These are phyloP conservation scores for Chrysanthemum seticuspe DNA, from an alignment of 129 eudicot genomes.

Conservation along the genomic window DNA sequence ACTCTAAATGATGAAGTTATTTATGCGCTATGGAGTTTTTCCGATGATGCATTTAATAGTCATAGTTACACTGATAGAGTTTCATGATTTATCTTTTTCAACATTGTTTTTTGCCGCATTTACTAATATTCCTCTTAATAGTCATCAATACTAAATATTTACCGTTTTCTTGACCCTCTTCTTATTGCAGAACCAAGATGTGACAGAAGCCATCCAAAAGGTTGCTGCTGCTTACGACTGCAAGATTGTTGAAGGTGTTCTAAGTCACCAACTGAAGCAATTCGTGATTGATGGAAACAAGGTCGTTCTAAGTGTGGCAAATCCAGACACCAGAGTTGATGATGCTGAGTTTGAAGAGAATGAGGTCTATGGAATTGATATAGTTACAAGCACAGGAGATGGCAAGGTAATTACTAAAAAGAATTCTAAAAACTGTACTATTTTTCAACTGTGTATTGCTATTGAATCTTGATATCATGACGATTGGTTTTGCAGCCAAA, in stretches of 20 bases:
- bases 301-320: constrained; percentile 66
- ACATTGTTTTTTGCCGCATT: not conserved
- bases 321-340: constrained; percentile 82
- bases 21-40: constrained; percentile 22
- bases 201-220: constrained; percentile 81
- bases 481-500: constrained; percentile 58
- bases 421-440: not conserved
- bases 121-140: not conserved
- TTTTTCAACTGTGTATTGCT: not conserved
- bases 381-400: constrained; percentile 82
- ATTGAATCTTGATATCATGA: not conserved
- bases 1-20: constrained; percentile 18
- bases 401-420: constrained; percentile 51
- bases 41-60: constrained; percentile 46
- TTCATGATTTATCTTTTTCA: not conserved
- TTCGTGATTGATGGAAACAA: constrained; percentile 90
- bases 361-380: constrained; percentile 82
- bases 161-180: not conserved
- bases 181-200: constrained; percentile 65
- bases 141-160: constrained; percentile 12
- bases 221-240: constrained; percentile 91
- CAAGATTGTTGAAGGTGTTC: constrained; percentile 89
- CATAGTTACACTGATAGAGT: constrained; percentile 57
- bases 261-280: constrained; percentile 84
- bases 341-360: constrained; percentile 94